Percentiles rank a stretch among this genome's conserved stretches.
Evolutionary conservation across 306 rosid species (phyloP).

Genomic region (Cicer judaicum): DNA sequence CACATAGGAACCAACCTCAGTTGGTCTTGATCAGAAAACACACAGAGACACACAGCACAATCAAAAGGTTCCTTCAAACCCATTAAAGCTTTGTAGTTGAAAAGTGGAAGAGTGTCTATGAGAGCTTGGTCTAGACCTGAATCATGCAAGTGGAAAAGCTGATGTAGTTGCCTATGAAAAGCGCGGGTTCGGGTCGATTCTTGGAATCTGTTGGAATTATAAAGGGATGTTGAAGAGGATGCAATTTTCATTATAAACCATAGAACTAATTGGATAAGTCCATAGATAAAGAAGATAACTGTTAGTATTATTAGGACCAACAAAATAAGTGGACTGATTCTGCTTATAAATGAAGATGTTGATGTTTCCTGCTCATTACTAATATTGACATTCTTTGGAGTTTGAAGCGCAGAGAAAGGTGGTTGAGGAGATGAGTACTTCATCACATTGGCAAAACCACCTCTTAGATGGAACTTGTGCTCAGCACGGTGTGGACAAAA

Average conservation of each 20-base stretch:
- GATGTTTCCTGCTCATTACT: conserved; percentile 48
- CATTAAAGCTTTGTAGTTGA: conserved; percentile 64
- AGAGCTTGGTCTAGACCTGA: conserved; percentile 76
- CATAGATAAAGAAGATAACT: conserved; percentile 69
- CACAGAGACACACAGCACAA: conserved; percentile 83
- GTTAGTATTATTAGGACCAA: conserved; percentile 72
- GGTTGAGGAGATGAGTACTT: conserved; percentile 50
- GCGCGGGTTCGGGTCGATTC: conserved; percentile 55
- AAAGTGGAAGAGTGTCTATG: conserved; percentile 75
- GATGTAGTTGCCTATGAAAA: conserved; percentile 87
- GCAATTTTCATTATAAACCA: conserved; percentile 62
- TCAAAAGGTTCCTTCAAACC: conserved; percentile 79
- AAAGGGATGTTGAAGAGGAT: conserved; percentile 52
- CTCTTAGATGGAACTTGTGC: no score
- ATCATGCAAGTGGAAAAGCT: conserved; percentile 79
- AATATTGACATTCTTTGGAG: conserved; percentile 25
- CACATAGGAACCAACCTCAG: conserved; percentile 80
- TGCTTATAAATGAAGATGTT: conserved; percentile 55
- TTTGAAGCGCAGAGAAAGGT: conserved; percentile 41
- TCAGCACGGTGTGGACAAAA: no score
- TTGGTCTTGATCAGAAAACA: conserved; percentile 65
- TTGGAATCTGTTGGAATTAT: conserved; percentile 58
- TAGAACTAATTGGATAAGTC: conserved; percentile 66
- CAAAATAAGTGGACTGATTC: conserved; percentile 66
- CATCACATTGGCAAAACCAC: conserved; percentile 37